Conservation (phyloP, 257 asterid species). For the Solanum sitiens region DNA sequence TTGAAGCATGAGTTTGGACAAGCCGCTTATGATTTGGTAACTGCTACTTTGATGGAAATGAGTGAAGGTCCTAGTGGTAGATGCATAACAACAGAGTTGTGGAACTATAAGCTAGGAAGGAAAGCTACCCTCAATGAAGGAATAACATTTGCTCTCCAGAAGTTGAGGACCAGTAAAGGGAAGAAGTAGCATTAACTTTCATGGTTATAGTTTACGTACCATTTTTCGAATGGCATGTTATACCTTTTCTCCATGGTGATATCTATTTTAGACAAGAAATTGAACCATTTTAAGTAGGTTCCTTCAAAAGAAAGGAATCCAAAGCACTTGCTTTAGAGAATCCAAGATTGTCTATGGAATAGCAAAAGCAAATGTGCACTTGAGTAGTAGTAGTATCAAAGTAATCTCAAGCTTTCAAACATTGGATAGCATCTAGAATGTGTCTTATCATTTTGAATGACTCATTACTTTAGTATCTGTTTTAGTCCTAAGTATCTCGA, state of each 20-base stretch:
- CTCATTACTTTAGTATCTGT: not conserved
- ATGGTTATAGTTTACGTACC: not conserved
- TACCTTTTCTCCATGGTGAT: not conserved
- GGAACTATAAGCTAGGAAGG: conserved; percentile 5
- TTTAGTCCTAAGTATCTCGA: not conserved
- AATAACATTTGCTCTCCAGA: not conserved
- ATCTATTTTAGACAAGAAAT: not conserved
- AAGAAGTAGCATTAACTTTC: not conserved
- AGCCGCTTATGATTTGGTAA: conserved; percentile 1
- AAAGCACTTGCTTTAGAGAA: not conserved
- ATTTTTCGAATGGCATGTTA: not conserved
- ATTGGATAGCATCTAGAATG: not conserved
- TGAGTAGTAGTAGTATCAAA: not conserved
- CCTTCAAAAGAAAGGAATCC: not conserved
- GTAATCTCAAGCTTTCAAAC: not conserved
- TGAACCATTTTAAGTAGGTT: not conserved
- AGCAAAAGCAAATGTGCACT: not conserved
- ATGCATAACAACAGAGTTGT: conserved; percentile 2
- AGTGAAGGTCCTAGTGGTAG: conserved; percentile 9
- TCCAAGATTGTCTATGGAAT: not conserved
- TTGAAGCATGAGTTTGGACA: conserved; percentile 5
- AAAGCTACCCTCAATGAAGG: conserved; percentile 18
- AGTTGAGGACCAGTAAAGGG: not conserved
- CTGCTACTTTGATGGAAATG: conserved; percentile 8
- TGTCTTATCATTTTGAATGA: not conserved